A percentile compares a stretch with the other conserved stretches of the same genome.
phyloP scores from a whole-genome alignment of 495 filamentous ascomycete species.

The Paragyromitra xinjiangensis region DNA sequence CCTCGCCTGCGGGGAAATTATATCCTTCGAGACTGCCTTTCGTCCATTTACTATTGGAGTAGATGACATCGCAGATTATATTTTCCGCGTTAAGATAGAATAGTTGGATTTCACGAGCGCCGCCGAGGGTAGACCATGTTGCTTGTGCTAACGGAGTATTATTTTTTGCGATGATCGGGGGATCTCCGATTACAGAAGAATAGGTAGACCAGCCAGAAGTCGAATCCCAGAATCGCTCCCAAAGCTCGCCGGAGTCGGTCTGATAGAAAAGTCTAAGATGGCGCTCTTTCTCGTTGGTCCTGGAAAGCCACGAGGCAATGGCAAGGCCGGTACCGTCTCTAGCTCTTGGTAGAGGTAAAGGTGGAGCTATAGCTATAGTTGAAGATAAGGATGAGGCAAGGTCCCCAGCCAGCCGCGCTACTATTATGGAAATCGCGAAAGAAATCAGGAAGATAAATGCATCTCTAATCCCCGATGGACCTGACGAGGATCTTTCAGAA shows the following conservation, averaged over 20 bases:
- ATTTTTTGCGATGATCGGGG: background rate
- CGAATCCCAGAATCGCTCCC: constrained; percentile 6
- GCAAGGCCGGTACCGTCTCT: constrained; percentile 5
- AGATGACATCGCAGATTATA: constrained; percentile 8
- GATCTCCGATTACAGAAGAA: background rate
- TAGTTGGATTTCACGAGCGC: constrained; percentile 1
- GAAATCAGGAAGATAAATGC: background rate
- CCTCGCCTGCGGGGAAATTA: background rate
- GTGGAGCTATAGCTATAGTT: background rate
- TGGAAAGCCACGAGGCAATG: constrained; percentile 4
- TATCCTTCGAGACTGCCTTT: background rate
- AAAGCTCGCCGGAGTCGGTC: constrained; percentile 3
- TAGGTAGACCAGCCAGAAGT: background rate
- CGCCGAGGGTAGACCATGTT: background rate
- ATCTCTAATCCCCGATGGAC: background rate
- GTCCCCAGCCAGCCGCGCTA: background rate
- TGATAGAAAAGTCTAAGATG: constrained; percentile 18
- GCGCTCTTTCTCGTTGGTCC: background rate
- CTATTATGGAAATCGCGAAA: background rate
- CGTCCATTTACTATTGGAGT: background rate
- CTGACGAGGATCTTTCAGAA: too few species aligned
- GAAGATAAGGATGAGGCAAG: background rate
- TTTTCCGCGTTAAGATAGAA: constrained; percentile 7
- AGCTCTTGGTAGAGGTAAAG: background rate
- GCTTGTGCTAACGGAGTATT: constrained; percentile 12